Evolutionary conservation across 495 filamentous ascomycete genomes (phyloP).

Genomic region (Astrocystis sublimbata): DNA sequence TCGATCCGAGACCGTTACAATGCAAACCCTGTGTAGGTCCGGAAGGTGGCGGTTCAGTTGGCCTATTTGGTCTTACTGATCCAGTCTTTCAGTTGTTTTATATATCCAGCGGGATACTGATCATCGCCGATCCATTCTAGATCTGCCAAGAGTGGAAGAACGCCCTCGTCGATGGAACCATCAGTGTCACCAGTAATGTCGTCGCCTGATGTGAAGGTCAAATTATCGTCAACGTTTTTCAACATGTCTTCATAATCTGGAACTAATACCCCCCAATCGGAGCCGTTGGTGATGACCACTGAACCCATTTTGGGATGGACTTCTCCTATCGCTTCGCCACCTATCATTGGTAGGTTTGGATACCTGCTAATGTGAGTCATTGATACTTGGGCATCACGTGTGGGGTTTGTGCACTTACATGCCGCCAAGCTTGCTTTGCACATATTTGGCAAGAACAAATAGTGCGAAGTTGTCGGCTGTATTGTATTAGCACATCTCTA

Average conservation of each 20-base stretch:
- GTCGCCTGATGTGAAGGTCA: constrained; percentile 8
- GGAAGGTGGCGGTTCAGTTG: constrained; percentile 5
- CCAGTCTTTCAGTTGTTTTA: not conserved
- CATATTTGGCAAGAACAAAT: not conserved
- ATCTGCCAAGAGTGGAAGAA: constrained; percentile 11
- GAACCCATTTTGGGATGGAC: constrained; percentile 6
- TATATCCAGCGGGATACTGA: not conserved
- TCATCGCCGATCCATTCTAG: constrained; percentile 2
- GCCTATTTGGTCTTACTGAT: not conserved
- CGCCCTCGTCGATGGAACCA: constrained; percentile 9
- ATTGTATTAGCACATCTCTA: not conserved
- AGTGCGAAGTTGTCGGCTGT: not conserved
- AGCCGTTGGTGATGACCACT: constrained; percentile 11
- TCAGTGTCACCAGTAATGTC: constrained; percentile 8
- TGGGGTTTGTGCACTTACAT: not conserved
- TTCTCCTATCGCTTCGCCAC: constrained; percentile 6
- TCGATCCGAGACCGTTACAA: constrained; percentile 4
- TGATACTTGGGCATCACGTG: not conserved
- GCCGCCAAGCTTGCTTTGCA: not conserved
- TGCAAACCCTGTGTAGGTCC: constrained; percentile 11
- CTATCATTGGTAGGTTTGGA: not conserved
- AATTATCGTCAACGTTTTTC: constrained; percentile 7
- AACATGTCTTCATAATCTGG: constrained; percentile 9
- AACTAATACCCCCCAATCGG: constrained; percentile 10
- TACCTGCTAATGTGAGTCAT: not conserved